Percentiles rank a stretch among this genome's conserved stretches.
phyloP scores from a whole-genome alignment of 805 yeast genomes.

The Candida maesae region DNA sequence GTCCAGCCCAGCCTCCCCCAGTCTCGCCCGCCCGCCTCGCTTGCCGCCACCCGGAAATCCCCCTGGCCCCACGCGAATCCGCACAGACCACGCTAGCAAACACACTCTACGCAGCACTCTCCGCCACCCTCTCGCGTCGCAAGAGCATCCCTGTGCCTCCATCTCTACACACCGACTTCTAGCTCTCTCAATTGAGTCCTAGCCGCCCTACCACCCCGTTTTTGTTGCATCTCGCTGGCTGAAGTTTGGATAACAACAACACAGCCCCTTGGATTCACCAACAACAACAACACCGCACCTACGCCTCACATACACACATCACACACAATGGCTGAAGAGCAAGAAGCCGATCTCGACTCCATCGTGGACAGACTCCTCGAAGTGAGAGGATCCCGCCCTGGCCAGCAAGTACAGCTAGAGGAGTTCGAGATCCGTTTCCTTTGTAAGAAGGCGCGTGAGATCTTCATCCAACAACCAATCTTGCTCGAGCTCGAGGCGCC shows the following conservation, averaged over 20 bases:
- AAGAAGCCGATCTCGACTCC: constrained; percentile 93
- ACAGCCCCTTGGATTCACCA: too few relatives aligned
- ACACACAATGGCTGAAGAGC: constrained; percentile 38
- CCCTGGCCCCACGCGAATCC: not conserved
- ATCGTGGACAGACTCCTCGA: constrained; percentile 94
- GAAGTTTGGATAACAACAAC: too few relatives aligned
- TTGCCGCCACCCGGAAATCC: constrained; percentile 10
- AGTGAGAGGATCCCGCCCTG: constrained; percentile 98
- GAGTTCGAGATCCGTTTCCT: constrained; percentile 93
- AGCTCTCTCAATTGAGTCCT: too few relatives aligned
- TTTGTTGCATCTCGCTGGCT: too few relatives aligned
- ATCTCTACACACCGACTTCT: too few relatives aligned
- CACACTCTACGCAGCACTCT: not conserved
- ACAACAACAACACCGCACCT: too few relatives aligned
- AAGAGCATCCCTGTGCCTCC: too few relatives aligned
- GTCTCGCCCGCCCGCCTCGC: not conserved
- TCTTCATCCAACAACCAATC: constrained; percentile 96
- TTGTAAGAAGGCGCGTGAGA: constrained; percentile 97
- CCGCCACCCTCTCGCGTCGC: too few relatives aligned
- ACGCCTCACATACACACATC: constrained; percentile 7
- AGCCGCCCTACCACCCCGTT: not conserved
- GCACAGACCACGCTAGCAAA: constrained; percentile 3
- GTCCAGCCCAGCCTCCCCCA: not conserved
- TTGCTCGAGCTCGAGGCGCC: constrained; percentile 96
- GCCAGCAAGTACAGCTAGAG: constrained; percentile 89